A percentile compares a stretch with the other conserved stretches of the same genome.
phyloP scores from a whole-genome alignment of 352 stramenopile species.

The Globisporangium perplexum region DNA sequence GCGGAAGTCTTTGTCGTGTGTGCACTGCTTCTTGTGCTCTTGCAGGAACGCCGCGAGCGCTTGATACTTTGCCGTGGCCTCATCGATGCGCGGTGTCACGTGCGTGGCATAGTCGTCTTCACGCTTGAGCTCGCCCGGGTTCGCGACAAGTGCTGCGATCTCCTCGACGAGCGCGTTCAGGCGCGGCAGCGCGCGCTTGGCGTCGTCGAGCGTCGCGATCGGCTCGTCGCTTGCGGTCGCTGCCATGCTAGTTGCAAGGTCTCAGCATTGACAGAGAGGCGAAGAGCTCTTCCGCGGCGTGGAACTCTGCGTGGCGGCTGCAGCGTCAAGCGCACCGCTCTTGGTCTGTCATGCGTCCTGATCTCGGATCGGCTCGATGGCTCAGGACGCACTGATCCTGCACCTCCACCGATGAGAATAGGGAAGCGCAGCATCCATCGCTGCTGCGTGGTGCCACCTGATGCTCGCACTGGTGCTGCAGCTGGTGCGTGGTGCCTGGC shows the following conservation, averaged over 20 bases:
- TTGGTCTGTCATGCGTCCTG: not conserved
- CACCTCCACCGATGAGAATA: not conserved
- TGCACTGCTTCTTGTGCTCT: slow-evolving; percentile 45
- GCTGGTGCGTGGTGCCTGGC: too few relatives aligned
- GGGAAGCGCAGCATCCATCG: too few relatives aligned
- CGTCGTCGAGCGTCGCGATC: slow-evolving; percentile 44
- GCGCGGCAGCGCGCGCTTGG: slow-evolving; percentile 23
- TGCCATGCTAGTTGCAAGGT: not conserved
- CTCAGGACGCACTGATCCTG: not conserved
- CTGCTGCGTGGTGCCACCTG: too few relatives aligned
- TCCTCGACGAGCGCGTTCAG: slow-evolving; percentile 29
- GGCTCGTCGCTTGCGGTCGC: slow-evolving; percentile 5
- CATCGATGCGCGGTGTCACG: slow-evolving; percentile 47
- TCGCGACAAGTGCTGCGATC: slow-evolving; percentile 31
- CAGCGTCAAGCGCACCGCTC: too few relatives aligned
- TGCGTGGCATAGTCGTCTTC: slow-evolving; percentile 49
- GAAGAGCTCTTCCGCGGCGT: too few relatives aligned
- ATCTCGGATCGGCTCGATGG: not conserved
- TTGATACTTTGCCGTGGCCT: slow-evolving; percentile 57
- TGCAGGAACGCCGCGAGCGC: slow-evolving; percentile 55
- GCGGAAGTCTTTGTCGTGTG: slow-evolving; percentile 40
- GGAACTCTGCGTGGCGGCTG: too few relatives aligned
- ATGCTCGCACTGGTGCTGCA: too few relatives aligned
- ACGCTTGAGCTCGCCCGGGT: slow-evolving; percentile 22
- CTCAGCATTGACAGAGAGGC: not conserved